Evolutionary conservation across 352 stramenopile species (phyloP).

Genomic region (Aphanomyces euteiches): DNA sequence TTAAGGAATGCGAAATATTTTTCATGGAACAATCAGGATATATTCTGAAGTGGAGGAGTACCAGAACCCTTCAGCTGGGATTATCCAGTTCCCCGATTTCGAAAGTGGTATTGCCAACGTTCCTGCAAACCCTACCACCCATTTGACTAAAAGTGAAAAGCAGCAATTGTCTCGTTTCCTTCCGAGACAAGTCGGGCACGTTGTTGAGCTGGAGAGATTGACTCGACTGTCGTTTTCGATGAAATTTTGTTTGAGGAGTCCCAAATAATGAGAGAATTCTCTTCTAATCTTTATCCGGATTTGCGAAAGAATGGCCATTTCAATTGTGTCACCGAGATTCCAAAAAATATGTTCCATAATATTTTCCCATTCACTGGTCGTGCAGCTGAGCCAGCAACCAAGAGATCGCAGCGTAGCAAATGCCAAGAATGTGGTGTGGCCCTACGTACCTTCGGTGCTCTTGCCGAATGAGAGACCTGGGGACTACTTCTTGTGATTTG

Average conservation of each 20-base stretch:
- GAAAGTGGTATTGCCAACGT: slow-evolving; percentile 1
- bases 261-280: neutral
- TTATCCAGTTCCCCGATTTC: neutral
- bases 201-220: neutral
- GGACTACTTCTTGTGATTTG: no score
- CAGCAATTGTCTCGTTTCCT: neutral
- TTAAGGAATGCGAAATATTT: neutral
- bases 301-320: no score
- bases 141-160: neutral
- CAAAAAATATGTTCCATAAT: no score
- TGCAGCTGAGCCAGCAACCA: no score
- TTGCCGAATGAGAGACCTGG: no score
- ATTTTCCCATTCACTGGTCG: no score
- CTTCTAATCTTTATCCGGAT: neutral
- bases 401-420: no score
- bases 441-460: no score
- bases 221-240: neutral
- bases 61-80: neutral
- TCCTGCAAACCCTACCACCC: neutral
- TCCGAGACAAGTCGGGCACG: neutral
- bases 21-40: neutral
- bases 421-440: no score
- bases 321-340: no score
- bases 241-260: neutral
- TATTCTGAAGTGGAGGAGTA: neutral